Evolutionary conservation across 208 protist genomes (phyloP), one percentile per base, ranked within the genome.

Genomic region (Kentomonas sorsogonicus): DNA sequence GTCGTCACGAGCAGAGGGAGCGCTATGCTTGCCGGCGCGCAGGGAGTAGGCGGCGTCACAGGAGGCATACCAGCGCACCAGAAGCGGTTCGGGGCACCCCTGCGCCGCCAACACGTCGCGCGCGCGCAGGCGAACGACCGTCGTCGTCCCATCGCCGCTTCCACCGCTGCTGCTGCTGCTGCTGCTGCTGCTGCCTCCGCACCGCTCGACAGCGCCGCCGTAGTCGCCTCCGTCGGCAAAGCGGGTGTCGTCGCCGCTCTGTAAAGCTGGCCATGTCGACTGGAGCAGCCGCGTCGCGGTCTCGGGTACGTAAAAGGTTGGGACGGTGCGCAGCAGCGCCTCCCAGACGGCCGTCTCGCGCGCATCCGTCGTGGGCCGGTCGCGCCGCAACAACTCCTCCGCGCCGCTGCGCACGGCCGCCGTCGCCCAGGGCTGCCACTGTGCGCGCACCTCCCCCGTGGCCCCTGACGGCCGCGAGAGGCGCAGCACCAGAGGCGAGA

Each of bases 301-400:
- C 11, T 26, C 16, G 11, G 54, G 54, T 26, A 60, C 54, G 41
- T 40, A 60, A 50, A 51, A 60, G 13, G 40, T 51, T 23, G 54
- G 54, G 10, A 60, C 29, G 3, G 25, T n/a, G 7, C 34, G 1
- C 16, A 60, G 53, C 34, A 59, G 40, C 23, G 53, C 53, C 39
- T 36, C 7, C 50, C 50, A 57, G 10, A 20, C 26, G 40, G 5
- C 18, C 15, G 26, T 25, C 40, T 45, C 40, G 1, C 2, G 3
- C 18, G 20, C n/a, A n/a, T n/a, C n/a, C n/a, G n/a, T n/a, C n/a
- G n/a, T n/a, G n/a, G n/a, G n/a, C n/a, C n/a, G 20, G 18, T 1
- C 4, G 18, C 40, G 15, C 18, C 3, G 40, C 18, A 3, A 20
- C 6, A 25, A 45, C 27, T 1, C 50, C 23, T 57, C 53, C 2